Evolutionary conservation across 768 basidiomycete species (phyloP).

Genomic region (Calocybe cyanea): DNA sequence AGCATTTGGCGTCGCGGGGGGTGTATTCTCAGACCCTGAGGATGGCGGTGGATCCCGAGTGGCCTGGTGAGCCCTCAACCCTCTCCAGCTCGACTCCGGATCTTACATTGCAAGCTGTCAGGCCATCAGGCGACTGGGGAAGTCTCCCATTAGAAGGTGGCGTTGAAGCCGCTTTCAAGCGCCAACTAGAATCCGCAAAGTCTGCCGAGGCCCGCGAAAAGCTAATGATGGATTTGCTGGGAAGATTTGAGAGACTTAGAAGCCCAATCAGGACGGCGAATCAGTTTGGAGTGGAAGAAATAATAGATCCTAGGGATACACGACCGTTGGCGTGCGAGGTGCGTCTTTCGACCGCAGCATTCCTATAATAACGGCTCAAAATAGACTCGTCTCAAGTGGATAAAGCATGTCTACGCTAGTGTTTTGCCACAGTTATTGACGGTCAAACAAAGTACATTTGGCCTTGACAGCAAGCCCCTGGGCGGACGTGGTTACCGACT

Average conservation of each 20-base stretch:
- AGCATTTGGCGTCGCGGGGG: slow-evolving; percentile 38
- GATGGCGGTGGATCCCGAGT: slow-evolving; percentile 31
- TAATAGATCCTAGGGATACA: slow-evolving; percentile 38
- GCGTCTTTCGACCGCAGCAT: slow-evolving; percentile 7
- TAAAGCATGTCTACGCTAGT: slow-evolving; percentile 27
- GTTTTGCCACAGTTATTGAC: slow-evolving; percentile 30
- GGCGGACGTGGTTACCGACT: slow-evolving; percentile 26
- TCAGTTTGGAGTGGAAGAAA: slow-evolving; percentile 37
- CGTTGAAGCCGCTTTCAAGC: slow-evolving; percentile 39
- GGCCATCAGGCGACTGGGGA: slow-evolving; percentile 42
- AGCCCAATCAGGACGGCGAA: slow-evolving; percentile 36
- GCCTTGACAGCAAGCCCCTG: slow-evolving; percentile 26
- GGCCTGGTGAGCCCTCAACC: slow-evolving; percentile 30
- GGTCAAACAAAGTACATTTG: slow-evolving; percentile 23
- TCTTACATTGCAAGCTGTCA: slow-evolving; percentile 6
- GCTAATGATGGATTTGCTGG: slow-evolving; percentile 30
- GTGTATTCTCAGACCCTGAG: slow-evolving; percentile 33
- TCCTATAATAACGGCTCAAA: no score
- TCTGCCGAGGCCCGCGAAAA: slow-evolving; percentile 30
- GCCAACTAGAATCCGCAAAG: slow-evolving; percentile 27
- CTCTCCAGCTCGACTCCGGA: neutral
- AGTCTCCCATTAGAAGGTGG: slow-evolving; percentile 38
- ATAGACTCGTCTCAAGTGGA: slow-evolving; percentile 26
- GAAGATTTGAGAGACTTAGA: slow-evolving; percentile 33
- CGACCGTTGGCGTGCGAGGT: slow-evolving; percentile 34